Evolutionary conservation across 1,284 basidiomycete species (phyloP).

Genomic region (Tremellales sp.): DNA sequence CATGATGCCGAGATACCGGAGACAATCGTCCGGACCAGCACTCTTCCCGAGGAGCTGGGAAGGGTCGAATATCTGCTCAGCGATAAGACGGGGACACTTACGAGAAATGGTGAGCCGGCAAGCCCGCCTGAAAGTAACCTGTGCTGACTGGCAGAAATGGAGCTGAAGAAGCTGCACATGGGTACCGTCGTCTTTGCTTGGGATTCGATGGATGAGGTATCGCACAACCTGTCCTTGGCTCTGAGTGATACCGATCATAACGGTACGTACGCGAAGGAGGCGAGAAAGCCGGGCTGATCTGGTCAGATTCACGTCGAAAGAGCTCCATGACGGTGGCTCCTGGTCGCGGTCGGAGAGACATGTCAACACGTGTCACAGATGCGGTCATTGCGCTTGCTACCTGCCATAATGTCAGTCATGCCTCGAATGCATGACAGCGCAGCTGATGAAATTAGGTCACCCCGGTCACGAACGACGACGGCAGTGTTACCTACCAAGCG

Average conservation of each 20-base stretch:
- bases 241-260: constrained; percentile 57
- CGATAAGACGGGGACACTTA: constrained; percentile 97
- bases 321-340: constrained; percentile 49
- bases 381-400: constrained; percentile 88
- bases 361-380: constrained; percentile 91
- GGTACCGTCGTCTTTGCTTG: constrained; percentile 95
- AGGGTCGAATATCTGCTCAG: constrained; percentile 92
- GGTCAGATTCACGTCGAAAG: constrained; percentile 27
- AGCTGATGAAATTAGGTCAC: constrained; percentile 63
- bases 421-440: not conserved
- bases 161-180: constrained; percentile 97
- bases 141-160: constrained; percentile 70
- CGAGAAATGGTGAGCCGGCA: constrained; percentile 79
- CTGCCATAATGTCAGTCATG: constrained; percentile 84
- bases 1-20: constrained; percentile 85
- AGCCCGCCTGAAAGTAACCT: not conserved
- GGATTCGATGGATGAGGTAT: constrained; percentile 98
- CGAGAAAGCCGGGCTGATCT: not conserved
- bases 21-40: constrained; percentile 94
- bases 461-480: constrained; percentile 90
- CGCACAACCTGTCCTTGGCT: constrained; percentile 75
- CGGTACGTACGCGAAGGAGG: constrained; percentile 12
- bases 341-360: constrained; percentile 81
- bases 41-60: constrained; percentile 93
- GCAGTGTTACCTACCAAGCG: constrained; percentile 91